A percentile compares a stretch with the other conserved stretches of the same genome.
Evolutionary conservation across 306 rosid genomes (phyloP).

Genomic region (Coriaria nepalensis): DNA sequence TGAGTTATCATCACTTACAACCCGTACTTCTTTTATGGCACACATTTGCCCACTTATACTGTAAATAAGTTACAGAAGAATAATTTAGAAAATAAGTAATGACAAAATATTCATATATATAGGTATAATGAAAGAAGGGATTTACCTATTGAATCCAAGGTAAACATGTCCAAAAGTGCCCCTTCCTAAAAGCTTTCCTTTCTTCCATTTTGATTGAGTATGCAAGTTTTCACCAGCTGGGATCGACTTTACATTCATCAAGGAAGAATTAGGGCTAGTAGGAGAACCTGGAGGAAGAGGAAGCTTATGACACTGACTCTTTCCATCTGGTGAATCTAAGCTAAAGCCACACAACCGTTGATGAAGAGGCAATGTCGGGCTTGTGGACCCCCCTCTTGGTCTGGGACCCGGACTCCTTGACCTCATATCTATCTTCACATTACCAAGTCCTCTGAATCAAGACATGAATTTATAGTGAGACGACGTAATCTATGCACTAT

Average conservation of each 20-base stretch:
- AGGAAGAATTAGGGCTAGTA: constrained; percentile 56
- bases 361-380: constrained; percentile 91
- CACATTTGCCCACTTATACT: constrained; percentile 99
- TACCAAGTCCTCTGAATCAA: constrained; percentile 43
- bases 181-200: constrained; percentile 89
- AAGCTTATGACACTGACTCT: constrained; percentile 60
- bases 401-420: constrained; percentile 74
- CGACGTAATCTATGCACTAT: no score
- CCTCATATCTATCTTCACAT: constrained; percentile 37
- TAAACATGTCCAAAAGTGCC: constrained; percentile 97
- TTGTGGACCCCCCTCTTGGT: constrained; percentile 80
- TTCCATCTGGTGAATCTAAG: constrained; percentile 72
- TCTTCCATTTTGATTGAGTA: constrained; percentile 63
- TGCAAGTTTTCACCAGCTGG: constrained; percentile 25
- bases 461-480: neutral
- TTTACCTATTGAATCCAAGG: constrained; percentile 80
- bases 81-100: constrained; percentile 19
- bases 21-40: constrained; percentile 91
- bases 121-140: no score
- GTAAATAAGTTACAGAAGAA: constrained; percentile 22
- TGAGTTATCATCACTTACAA: constrained; percentile 64
- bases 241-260: constrained; percentile 24
- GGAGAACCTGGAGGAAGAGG: constrained; percentile 98
- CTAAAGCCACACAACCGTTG: constrained; percentile 32
- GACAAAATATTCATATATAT: no score